phyloP scores from a whole-genome alignment of 371 early-diverging fungal genomes.

The Encephalitozoon cuniculi region DNA sequence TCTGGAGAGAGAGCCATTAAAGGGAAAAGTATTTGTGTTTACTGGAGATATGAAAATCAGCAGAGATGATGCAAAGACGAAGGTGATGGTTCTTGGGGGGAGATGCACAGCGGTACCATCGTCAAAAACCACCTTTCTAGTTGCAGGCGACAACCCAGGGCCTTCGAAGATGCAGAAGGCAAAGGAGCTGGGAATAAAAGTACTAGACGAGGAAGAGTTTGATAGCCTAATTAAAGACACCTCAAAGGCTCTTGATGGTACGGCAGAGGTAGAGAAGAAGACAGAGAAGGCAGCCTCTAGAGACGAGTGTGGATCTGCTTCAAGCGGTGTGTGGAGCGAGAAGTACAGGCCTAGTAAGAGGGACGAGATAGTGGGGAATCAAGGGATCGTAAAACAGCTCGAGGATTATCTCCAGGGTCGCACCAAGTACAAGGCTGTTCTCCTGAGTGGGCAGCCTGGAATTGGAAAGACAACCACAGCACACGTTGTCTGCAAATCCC shows the following conservation, averaged over 20 bases:
- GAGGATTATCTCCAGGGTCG: slow-evolving; percentile 66
- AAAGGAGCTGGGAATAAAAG: slow-evolving; percentile 65
- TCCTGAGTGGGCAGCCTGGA: slow-evolving; percentile 92
- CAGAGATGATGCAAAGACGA: slow-evolving; percentile 49
- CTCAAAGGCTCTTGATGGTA: not conserved
- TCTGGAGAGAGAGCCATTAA: slow-evolving; percentile 26
- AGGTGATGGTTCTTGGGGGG: slow-evolving; percentile 62
- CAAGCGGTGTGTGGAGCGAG: slow-evolving; percentile 71
- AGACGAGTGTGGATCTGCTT: not conserved
- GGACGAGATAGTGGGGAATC: slow-evolving; percentile 83
- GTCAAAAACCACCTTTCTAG: slow-evolving; percentile 76
- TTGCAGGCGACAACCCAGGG: slow-evolving; percentile 81
- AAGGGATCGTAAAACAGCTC: slow-evolving; percentile 65
- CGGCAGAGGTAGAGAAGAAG: not conserved
- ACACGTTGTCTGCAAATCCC: slow-evolving; percentile 70
- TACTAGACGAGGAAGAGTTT: slow-evolving; percentile 77
- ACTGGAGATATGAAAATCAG: slow-evolving; percentile 49
- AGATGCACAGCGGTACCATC: slow-evolving; percentile 72
- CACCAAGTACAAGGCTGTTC: slow-evolving; percentile 64
- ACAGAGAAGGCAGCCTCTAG: not conserved
- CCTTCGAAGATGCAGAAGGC: slow-evolving; percentile 77
- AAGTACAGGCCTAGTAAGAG: slow-evolving; percentile 77
- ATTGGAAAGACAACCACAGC: slow-evolving; percentile 96
- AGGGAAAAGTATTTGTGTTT: slow-evolving; percentile 51
- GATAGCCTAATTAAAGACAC: slow-evolving; percentile 65